These are phyloP conservation scores for Coemansia javaensis DNA, from an alignment of 192 early-diverging fungal species.

Conservation along the genomic window DNA sequence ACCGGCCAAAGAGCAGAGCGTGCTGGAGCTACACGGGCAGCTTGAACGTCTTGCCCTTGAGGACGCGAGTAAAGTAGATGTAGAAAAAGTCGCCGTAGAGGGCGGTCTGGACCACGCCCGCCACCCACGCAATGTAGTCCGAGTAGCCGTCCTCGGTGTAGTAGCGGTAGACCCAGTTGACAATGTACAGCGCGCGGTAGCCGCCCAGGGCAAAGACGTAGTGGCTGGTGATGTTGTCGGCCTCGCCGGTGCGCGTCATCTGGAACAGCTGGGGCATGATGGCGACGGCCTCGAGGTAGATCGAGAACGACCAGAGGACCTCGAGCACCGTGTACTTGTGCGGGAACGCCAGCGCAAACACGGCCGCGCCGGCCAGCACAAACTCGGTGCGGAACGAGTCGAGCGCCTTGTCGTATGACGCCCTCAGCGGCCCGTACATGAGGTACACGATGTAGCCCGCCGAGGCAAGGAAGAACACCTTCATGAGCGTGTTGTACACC, in stretches of 20 bases:
- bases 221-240: slow-evolving; percentile 99
- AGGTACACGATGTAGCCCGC: slow-evolving; percentile 85
- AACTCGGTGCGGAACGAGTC: slow-evolving; percentile 92
- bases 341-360: slow-evolving; percentile 72
- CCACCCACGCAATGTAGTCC: slow-evolving; percentile 84
- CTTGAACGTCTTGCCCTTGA: slow-evolving; percentile 50
- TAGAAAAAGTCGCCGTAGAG: slow-evolving; percentile 98
- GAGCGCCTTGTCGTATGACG: slow-evolving; percentile 86
- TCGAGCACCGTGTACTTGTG: slow-evolving; percentile 64
- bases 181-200: slow-evolving; percentile 80
- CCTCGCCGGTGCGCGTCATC: slow-evolving; percentile 93
- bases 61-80: slow-evolving; percentile 75
- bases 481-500: slow-evolving; percentile 93
- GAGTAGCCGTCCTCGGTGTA: slow-evolving; percentile 61
- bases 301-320: slow-evolving; percentile 95
- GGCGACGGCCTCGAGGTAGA: slow-evolving; percentile 93
- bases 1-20: no score
- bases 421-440: slow-evolving; percentile 80
- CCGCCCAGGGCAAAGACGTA: slow-evolving; percentile 97
- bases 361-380: slow-evolving; percentile 62
- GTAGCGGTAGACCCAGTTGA: slow-evolving; percentile 96
- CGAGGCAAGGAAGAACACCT: slow-evolving; percentile 87
- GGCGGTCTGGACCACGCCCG: slow-evolving; percentile 90
- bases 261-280: slow-evolving; percentile 98
- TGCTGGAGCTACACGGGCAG: slow-evolving; percentile 45